A percentile compares a stretch with the other conserved stretches of the same genome.
phyloP scores from a whole-genome alignment of 306 rosid genomes.

The Lithocarpus polystachyus region DNA sequence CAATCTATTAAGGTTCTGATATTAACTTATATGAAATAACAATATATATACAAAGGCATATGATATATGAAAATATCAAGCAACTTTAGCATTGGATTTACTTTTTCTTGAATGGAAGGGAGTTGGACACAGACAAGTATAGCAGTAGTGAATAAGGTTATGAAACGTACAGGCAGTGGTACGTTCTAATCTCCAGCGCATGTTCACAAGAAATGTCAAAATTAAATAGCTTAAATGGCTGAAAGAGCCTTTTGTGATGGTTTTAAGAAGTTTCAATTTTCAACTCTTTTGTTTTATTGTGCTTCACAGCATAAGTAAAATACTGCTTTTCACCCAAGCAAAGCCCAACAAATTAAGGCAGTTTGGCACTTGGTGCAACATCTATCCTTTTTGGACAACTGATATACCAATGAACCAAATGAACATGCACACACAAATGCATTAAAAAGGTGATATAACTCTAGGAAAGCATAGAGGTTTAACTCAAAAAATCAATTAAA shows the following conservation, averaged over 20 bases:
- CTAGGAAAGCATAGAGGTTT: background rate
- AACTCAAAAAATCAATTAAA: background rate
- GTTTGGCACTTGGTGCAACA: background rate
- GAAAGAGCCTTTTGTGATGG: background rate
- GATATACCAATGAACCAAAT: background rate
- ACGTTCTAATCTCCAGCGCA: background rate
- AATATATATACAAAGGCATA: background rate
- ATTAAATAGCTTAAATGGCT: background rate
- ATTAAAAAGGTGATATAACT: background rate
- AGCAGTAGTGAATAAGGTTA: background rate
- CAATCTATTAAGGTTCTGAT: constrained; percentile 29
- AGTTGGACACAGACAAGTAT: background rate
- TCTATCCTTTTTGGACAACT: background rate
- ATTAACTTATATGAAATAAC: background rate
- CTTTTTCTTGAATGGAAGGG: background rate
- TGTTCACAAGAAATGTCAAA: background rate
- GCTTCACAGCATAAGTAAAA: background rate
- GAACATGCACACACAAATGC: background rate
- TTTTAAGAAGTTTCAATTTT: background rate
- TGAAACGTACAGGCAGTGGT: background rate
- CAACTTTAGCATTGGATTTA: background rate
- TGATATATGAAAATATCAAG: background rate
- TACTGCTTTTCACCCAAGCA: background rate
- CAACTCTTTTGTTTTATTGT: background rate
- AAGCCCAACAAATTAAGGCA: background rate